Conservation (phyloP, 371 early-diverging fungal species). For the Apophysomyces trapeziformis region DNA sequence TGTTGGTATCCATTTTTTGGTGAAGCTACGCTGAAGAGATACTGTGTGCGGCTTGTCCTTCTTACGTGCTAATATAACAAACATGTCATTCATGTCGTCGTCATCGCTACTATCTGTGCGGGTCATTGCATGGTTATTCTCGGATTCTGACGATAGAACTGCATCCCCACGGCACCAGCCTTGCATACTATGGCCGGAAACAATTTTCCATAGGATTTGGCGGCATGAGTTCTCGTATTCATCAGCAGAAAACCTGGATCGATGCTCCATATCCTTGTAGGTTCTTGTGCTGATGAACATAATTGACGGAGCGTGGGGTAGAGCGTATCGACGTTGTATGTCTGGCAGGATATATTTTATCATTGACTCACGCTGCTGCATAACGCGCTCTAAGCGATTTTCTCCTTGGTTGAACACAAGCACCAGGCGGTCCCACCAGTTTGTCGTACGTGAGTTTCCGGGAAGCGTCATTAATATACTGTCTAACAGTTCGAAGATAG, state of each 20-base stretch:
- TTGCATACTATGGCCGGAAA: slow-evolving; percentile 14
- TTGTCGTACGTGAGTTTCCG: neutral
- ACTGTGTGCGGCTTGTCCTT: neutral
- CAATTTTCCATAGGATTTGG: slow-evolving; percentile 15
- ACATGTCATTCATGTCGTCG: slow-evolving; percentile 10
- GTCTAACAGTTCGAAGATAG: neutral
- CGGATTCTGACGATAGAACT: neutral
- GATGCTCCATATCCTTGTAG: neutral
- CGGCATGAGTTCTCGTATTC: slow-evolving; percentile 16
- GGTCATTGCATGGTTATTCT: neutral
- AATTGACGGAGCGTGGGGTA: slow-evolving; percentile 9
- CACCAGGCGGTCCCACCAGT: slow-evolving; percentile 10
- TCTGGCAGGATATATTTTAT: slow-evolving; percentile 10
- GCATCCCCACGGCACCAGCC: slow-evolving; percentile 18
- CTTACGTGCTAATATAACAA: slow-evolving; percentile 7
- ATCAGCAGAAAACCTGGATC: neutral
- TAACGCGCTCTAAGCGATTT: neutral
- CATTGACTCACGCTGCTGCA: slow-evolving; percentile 12
- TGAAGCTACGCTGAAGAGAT: neutral
- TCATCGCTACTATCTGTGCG: slow-evolving; percentile 6
- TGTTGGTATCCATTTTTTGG: neutral
- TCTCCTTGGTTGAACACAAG: slow-evolving; percentile 15
- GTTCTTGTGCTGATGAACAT: slow-evolving; percentile 16
- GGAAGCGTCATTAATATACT: neutral
- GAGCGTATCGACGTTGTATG: slow-evolving; percentile 11